Evolutionary conservation across 2,329 filamentous ascomycete genomes (phyloP).

Genomic region (Fusarium sp.): DNA sequence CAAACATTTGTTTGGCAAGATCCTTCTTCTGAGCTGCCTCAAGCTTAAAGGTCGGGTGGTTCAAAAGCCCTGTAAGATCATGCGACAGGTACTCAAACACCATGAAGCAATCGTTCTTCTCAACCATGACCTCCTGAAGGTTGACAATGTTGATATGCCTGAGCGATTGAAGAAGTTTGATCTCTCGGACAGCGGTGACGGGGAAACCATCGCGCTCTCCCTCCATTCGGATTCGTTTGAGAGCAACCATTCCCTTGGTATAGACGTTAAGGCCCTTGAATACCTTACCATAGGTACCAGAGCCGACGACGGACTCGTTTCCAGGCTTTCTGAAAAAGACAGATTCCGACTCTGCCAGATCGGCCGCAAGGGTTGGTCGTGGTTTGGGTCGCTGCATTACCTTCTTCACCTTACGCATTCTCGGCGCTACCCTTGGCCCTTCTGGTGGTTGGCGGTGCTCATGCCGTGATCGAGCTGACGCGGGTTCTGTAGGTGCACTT

Average conservation of each 20-base stretch:
- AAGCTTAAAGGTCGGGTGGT: constrained; percentile 90
- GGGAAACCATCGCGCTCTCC: constrained; percentile 91
- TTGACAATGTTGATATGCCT: constrained; percentile 84
- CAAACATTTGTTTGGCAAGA: constrained; percentile 89
- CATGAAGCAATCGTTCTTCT: constrained; percentile 99
- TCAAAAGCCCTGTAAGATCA: constrained; percentile 92
- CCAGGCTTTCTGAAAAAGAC: constrained; percentile 95
- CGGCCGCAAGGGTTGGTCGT: constrained; percentile 73
- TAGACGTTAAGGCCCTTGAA: constrained; percentile 96
- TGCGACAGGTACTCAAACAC: constrained; percentile 98
- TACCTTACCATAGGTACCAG: constrained; percentile 94
- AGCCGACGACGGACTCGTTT: constrained; percentile 96
- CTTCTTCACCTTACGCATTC: constrained; percentile 71
- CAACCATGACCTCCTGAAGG: constrained; percentile 94
- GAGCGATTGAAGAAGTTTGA: constrained; percentile 89
- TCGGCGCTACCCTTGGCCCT: constrained; percentile 52
- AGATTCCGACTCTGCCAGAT: constrained; percentile 82
- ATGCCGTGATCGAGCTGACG: constrained; percentile 56
- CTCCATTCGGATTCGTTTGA: constrained; percentile 95
- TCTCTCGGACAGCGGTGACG: constrained; percentile 88
- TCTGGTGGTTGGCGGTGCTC: constrained; percentile 49
- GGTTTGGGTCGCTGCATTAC: constrained; percentile 75
- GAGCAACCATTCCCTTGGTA: constrained; percentile 80
- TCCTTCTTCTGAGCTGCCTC: constrained; percentile 90
- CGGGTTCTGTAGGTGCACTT: constrained; percentile 63